Conservation (phyloP, 2,329 filamentous ascomycete genomes). For the Fusarium bactridioides region DNA sequence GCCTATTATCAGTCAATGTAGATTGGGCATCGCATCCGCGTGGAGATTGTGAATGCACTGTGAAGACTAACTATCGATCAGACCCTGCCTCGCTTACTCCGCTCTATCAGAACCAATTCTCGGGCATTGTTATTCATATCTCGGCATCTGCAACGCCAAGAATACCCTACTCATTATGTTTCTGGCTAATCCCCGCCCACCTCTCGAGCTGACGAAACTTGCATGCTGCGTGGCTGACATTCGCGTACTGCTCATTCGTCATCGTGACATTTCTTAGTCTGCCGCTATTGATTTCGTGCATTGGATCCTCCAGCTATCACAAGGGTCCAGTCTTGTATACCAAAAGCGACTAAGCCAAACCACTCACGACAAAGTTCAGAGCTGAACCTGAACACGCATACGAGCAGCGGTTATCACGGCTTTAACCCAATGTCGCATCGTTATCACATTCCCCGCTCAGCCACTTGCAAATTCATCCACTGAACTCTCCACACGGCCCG, state of each 20-base stretch:
- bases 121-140: not conserved
- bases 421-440: not conserved
- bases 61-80: not conserved
- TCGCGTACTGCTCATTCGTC: not conserved
- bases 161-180: not conserved
- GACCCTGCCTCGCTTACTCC: not conserved
- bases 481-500: not conserved
- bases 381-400: not conserved
- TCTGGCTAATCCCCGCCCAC: not conserved
- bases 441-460: constrained; percentile 2
- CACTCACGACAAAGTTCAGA: not conserved
- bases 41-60: not conserved
- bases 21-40: not conserved
- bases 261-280: not conserved
- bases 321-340: not conserved
- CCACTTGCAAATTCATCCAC: not conserved
- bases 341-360: not conserved
- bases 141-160: not conserved
- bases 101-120: not conserved
- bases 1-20: not conserved
- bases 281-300: not conserved
- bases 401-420: not conserved
- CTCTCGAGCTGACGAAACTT: not conserved
- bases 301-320: not conserved
- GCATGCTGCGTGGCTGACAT: not conserved